These are phyloP conservation scores for Inga leiocalycina DNA, from an alignment of 306 rosid genomes.

Conservation along the genomic window DNA sequence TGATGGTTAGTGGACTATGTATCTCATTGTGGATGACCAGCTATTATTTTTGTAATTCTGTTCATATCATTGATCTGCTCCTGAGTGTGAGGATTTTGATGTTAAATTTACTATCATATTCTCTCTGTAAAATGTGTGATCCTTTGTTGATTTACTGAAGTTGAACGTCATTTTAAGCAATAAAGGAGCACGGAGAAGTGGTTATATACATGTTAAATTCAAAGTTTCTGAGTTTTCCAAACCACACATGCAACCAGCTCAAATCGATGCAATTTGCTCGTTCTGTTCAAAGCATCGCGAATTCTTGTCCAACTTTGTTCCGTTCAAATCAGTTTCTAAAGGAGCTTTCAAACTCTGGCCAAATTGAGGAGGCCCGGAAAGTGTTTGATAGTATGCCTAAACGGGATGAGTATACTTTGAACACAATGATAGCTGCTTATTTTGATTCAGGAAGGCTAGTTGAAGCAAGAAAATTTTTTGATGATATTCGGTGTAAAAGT, in stretches of 20 bases:
- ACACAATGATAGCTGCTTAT: constrained; percentile 75
- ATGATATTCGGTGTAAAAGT: constrained; percentile 48
- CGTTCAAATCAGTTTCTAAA: constrained; percentile 52
- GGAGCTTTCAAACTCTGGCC: constrained; percentile 57
- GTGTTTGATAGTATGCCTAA: constrained; percentile 69
- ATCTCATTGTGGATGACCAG: neutral
- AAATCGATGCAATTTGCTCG: constrained; percentile 13
- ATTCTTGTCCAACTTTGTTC: constrained; percentile 39
- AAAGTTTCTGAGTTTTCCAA: constrained; percentile 22
- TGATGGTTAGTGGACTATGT: neutral
- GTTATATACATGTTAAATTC: constrained; percentile 52
- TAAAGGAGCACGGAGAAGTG: constrained; percentile 3
- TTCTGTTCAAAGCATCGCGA: constrained; percentile 24
- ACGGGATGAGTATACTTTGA: constrained; percentile 79
- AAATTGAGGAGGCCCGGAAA: constrained; percentile 66
- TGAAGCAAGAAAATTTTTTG: constrained; percentile 71
- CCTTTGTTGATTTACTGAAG: constrained; percentile 2
- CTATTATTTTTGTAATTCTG: neutral
- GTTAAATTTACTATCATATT: neutral
- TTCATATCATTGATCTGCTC: neutral
- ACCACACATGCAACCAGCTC: constrained; percentile 32
- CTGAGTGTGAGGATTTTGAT: neutral
- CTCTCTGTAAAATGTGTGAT: neutral
- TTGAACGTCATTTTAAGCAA: neutral
- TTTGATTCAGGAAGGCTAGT: constrained; percentile 58